Percentiles rank a stretch among this genome's conserved stretches.
Evolutionary conservation across 177 flowering plant genomes (phyloP).

Genomic region (Vitis hybrid): DNA sequence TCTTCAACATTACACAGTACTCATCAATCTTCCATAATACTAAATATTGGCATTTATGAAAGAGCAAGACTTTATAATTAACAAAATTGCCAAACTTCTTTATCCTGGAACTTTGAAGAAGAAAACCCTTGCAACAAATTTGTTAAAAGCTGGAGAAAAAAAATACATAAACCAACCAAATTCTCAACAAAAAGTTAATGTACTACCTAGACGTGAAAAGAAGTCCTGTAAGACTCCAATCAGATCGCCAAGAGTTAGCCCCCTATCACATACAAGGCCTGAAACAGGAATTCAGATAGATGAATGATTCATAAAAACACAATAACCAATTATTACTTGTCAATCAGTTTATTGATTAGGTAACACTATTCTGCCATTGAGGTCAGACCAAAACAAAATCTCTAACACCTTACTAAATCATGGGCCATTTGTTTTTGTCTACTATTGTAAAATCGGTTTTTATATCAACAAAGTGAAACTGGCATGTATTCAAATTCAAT

Average conservation of each 20-base stretch:
- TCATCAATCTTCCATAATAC: background rate
- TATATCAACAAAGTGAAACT: no score
- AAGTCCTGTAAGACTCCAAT: conserved; percentile 86
- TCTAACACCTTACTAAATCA: no score
- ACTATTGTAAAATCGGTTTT: no score
- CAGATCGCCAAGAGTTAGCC: conserved; percentile 87
- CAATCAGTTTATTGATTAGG: background rate
- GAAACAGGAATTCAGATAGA: conserved; percentile 21
- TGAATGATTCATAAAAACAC: background rate
- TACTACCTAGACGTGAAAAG: conserved; percentile 82
- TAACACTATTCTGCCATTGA: no score
- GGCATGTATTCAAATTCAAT: no score
- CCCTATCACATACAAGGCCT: conserved; percentile 94
- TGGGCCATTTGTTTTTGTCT: no score
- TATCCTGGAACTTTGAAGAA: background rate
- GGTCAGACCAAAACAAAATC: no score
- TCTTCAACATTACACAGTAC: background rate
- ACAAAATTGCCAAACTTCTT: background rate
- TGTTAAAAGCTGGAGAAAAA: no score
- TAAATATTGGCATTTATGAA: background rate
- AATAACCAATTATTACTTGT: background rate
- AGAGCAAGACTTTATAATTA: background rate
- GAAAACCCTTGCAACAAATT: background rate
- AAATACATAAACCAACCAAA: background rate
- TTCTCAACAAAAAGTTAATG: background rate